A percentile compares a stretch with the other conserved stretches of the same genome.
Conservation (phyloP, 768 basidiomycete genomes). For the Panaeolus papilionaceus region DNA sequence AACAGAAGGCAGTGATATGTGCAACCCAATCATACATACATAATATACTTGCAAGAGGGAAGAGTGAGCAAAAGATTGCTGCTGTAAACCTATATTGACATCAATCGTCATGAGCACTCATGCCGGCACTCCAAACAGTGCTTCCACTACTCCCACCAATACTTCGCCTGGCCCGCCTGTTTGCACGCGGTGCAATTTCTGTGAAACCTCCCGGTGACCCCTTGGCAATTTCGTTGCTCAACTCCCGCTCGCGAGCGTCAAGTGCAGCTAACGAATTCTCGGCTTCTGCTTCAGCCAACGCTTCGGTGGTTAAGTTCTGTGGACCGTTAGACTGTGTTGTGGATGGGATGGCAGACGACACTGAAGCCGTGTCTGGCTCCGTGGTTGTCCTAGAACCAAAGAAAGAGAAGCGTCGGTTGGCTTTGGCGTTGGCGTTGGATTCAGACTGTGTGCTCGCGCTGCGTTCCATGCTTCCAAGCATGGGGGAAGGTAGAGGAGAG, state of each 20-base stretch:
- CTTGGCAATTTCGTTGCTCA: slow-evolving; percentile 78
- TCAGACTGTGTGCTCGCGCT: slow-evolving; percentile 29
- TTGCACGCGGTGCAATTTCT: slow-evolving; percentile 64
- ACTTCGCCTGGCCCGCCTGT: slow-evolving; percentile 66
- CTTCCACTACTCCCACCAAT: slow-evolving; percentile 73
- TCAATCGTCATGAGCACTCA: slow-evolving; percentile 64
- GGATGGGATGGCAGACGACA: slow-evolving; percentile 54
- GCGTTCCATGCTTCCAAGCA: slow-evolving; percentile 36
- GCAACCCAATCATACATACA: slow-evolving; percentile 9
- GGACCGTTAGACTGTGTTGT: slow-evolving; percentile 38
- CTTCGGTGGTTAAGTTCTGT: slow-evolving; percentile 71
- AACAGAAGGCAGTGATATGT: neutral
- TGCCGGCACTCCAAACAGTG: slow-evolving; percentile 89
- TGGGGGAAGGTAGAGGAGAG: slow-evolving; percentile 41
- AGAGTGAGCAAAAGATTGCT: neutral
- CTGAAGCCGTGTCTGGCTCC: slow-evolving; percentile 48
- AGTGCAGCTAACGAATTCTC: slow-evolving; percentile 77
- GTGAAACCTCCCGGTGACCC: slow-evolving; percentile 81
- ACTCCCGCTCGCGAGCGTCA: slow-evolving; percentile 76
- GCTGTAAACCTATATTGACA: neutral
- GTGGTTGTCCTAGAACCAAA: slow-evolving; percentile 58
- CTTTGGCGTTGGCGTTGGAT: slow-evolving; percentile 36
- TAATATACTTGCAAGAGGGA: neutral
- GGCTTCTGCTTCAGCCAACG: slow-evolving; percentile 80
- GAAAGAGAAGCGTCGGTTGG: slow-evolving; percentile 69